Evolutionary conservation across 495 filamentous ascomycete genomes (phyloP), one percentile per base, ranked within the genome.

Genomic region (Trichoderma asperelloides): DNA sequence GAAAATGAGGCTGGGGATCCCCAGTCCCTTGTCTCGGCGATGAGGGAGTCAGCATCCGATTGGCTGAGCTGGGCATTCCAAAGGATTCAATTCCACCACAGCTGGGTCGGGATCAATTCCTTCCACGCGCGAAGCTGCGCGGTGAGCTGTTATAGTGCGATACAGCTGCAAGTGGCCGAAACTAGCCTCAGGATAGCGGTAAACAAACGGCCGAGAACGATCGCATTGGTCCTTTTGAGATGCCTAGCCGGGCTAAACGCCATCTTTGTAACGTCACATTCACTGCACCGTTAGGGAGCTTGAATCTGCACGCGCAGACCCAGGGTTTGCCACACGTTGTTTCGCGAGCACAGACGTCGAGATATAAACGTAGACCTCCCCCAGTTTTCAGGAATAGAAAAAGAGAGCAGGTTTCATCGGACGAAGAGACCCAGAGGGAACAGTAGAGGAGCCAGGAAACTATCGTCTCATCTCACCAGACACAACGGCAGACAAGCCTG

Each of bases 191-290:
- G 55, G 55, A 60, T 28, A 13, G 55, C 27, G 55, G 55, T 25
- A 30, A 60, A 11, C 9, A 12, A 8, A 27, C 27, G 55, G 55
- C 55, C 55, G 55, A 60, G 55, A 30, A 60, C 25, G 23, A 60
- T 30, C 23, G 55, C 49, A n/a, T 55, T 55, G 21, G 41, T 45
- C 41, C 41, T 25, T 55, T 55, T 55, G 55, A 60, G 55, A 60
- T 60, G 55, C 55, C 55, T 60, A 60, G 55, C 23, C n/a, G 55
- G 55, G 25, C n/a, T 21, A 16, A 60, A 60, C 13, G 23, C 11
- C 55, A 9, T 25, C 21, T 25, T 60, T 60, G 55, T 60, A 60
- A 60, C 55, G 55, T 60, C 55, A 60, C 55, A 60, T 60, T 30
- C 55, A 21, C 55, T 30, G 23, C 55, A n/a, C 49, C 11, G n/a